Conservation (phyloP, 2,329 filamentous ascomycete species). For the Hypoxylon sp. region DNA sequence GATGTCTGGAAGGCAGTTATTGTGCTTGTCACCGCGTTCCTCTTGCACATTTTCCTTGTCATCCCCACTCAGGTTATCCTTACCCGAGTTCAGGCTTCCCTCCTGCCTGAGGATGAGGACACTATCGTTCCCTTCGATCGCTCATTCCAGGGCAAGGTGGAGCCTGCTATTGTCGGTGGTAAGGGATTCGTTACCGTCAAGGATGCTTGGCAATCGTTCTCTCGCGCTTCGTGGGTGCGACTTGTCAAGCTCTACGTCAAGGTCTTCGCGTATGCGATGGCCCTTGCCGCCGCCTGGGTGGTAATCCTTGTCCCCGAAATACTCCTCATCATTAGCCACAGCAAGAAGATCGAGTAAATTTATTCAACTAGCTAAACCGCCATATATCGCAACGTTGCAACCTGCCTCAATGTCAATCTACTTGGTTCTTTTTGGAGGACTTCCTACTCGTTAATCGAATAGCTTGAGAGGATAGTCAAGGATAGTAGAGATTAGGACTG, state of each 20-base stretch:
- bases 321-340: constrained; percentile 58
- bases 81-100: constrained; percentile 86
- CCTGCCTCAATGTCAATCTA: constrained; percentile 10
- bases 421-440: not conserved
- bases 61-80: constrained; percentile 84
- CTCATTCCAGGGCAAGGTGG: constrained; percentile 82
- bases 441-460: constrained; percentile 4
- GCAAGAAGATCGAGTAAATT: constrained; percentile 48
- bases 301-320: constrained; percentile 68
- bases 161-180: constrained; percentile 81
- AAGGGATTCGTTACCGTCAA: constrained; percentile 78
- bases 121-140: constrained; percentile 93
- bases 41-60: constrained; percentile 73
- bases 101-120: constrained; percentile 85
- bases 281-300: constrained; percentile 62
- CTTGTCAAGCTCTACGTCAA: constrained; percentile 83
- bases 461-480: not conserved
- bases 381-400: not conserved
- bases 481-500: constrained; percentile 5
- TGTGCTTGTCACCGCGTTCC: constrained; percentile 63
- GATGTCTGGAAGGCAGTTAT: constrained; percentile 64
- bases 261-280: constrained; percentile 71
- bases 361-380: constrained; percentile 4
- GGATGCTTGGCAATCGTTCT: constrained; percentile 86
- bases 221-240: constrained; percentile 78